Percentiles rank a stretch among this genome's conserved stretches.
Conservation (phyloP, 805 yeast genomes). For the Candida ovalis region DNA sequence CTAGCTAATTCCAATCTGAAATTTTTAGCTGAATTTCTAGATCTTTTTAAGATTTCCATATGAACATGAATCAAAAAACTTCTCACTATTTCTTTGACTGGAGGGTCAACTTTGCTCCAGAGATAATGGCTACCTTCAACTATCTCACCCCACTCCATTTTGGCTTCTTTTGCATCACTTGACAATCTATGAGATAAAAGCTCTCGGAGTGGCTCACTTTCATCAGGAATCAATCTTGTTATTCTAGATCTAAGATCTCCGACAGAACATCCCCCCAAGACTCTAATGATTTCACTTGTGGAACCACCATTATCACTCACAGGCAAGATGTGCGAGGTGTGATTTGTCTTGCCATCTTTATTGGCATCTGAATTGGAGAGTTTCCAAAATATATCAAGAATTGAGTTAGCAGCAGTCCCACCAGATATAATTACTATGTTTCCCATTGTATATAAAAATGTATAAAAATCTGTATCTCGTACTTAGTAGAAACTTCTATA, state of each 20-base stretch:
- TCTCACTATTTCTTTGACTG: constrained; percentile 66
- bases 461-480: too few relatives aligned
- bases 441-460: too few relatives aligned
- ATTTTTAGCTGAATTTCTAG: constrained; percentile 50
- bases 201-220: constrained; percentile 33
- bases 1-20: constrained; percentile 77
- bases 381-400: constrained; percentile 54
- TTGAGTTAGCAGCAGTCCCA: constrained; percentile 83
- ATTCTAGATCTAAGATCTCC: constrained; percentile 87
- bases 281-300: constrained; percentile 80
- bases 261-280: constrained; percentile 91
- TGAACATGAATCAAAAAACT: constrained; percentile 78
- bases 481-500: too few relatives aligned
- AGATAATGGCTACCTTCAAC: constrained; percentile 74
- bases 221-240: constrained; percentile 64
- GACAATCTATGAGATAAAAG: constrained; percentile 51
- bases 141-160: constrained; percentile 67
- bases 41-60: constrained; percentile 67
- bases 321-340: constrained; percentile 68
- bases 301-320: constrained; percentile 94
- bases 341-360: neutral
- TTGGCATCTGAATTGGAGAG: constrained; percentile 18
- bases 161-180: constrained; percentile 47
- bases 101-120: constrained; percentile 60
- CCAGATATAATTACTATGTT: constrained; percentile 54